Evolutionary conservation across 352 stramenopile genomes (phyloP).

Genomic region (Pythium dissotocum): DNA sequence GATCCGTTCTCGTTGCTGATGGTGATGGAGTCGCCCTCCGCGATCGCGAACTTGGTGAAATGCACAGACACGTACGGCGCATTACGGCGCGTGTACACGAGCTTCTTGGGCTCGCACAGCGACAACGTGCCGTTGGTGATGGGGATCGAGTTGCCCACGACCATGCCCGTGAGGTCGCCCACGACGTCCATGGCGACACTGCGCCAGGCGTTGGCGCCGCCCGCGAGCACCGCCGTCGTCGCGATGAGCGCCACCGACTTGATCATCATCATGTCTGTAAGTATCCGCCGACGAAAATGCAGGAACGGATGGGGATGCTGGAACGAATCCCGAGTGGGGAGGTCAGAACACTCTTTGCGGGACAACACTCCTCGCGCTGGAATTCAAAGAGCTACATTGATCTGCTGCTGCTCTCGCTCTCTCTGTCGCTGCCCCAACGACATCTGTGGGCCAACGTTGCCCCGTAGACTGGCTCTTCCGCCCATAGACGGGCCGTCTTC

Average conservation of each 20-base stretch:
- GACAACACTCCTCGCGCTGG: conserved; percentile 1
- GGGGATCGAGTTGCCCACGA: conserved; percentile 35
- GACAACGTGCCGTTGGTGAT: conserved; percentile 39
- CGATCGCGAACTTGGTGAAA: conserved; percentile 34
- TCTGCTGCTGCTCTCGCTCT: not conserved
- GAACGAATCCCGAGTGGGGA: conserved; percentile 25
- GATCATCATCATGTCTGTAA: not conserved
- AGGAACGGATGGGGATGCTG: conserved; percentile 18
- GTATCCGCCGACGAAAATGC: conserved; percentile 23
- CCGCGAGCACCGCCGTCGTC: conserved; percentile 9
- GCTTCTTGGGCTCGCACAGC: conserved; percentile 23
- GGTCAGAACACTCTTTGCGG: conserved; percentile 1
- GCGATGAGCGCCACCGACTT: not conserved
- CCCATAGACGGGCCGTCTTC: not conserved
- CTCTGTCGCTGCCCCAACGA: not conserved
- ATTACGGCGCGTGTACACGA: conserved; percentile 27
- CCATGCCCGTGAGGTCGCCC: conserved; percentile 21
- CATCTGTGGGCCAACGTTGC: not conserved
- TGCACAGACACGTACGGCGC: conserved; percentile 37
- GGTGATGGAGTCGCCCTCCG: conserved; percentile 29
- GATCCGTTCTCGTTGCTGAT: conserved; percentile 23
- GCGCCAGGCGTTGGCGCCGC: conserved; percentile 13
- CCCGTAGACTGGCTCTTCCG: conserved; percentile 13
- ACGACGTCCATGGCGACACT: conserved; percentile 22
- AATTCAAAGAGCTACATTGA: not conserved